These are phyloP conservation scores for Fusarium pseudocircinatum DNA, from an alignment of 2,329 filamentous ascomycete genomes.

Conservation along the genomic window DNA sequence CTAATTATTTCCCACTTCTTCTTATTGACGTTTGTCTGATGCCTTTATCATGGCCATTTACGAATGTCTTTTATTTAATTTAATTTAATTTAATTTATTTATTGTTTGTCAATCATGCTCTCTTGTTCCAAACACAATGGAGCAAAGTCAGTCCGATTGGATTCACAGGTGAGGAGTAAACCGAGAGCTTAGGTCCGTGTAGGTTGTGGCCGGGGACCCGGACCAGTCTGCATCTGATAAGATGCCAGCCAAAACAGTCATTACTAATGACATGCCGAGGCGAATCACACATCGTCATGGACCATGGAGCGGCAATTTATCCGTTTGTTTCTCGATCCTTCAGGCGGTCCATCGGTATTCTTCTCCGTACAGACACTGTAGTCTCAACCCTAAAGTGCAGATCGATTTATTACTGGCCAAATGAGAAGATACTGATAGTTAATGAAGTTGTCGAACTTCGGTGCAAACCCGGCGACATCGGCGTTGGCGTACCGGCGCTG, in stretches of 20 bases:
- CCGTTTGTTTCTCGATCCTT: neutral
- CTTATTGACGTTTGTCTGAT: neutral
- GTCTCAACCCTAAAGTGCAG: constrained; percentile 14
- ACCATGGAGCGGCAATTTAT: neutral
- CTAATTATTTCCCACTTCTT: neutral
- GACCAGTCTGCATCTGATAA: constrained; percentile 37
- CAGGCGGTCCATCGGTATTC: constrained; percentile 10
- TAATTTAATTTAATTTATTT: neutral
- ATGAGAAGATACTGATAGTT: constrained; percentile 28
- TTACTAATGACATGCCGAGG: constrained; percentile 31
- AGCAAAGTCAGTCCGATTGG: neutral
- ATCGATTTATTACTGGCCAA: constrained; percentile 29
- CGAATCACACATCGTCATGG: constrained; percentile 26
- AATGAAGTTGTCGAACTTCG: constrained; percentile 14
- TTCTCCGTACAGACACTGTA: constrained; percentile 13
- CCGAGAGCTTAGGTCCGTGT: constrained; percentile 2
- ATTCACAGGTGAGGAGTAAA: constrained; percentile 2
- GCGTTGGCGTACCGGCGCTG: neutral
- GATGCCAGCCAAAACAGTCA: constrained; percentile 22
- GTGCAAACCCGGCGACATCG: constrained; percentile 19
- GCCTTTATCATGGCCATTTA: neutral
- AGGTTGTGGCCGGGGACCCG: constrained; percentile 8
- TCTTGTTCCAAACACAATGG: neutral
- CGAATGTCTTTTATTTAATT: too few relatives aligned
- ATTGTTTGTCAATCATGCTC: neutral